phyloP scores from a whole-genome alignment of 1,139 yeast genomes.

The Pichia sp. region DNA sequence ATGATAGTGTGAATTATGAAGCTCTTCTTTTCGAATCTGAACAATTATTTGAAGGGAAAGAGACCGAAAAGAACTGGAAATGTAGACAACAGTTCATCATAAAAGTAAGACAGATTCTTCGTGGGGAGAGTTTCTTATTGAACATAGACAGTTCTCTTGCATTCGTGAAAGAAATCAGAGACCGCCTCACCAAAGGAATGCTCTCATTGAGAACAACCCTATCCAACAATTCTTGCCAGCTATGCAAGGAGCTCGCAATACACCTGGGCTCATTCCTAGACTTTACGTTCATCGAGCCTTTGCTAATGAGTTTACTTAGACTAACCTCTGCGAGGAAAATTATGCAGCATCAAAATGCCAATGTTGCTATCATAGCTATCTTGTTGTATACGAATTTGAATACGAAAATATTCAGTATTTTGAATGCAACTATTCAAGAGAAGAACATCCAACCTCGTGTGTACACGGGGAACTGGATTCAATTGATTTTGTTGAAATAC shows the following conservation, averaged over 20 bases:
- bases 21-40: slow-evolving; percentile 36
- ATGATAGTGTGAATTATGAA: slow-evolving; percentile 34
- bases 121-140: slow-evolving; percentile 43
- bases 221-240: slow-evolving; percentile 68
- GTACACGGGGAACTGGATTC: slow-evolving; percentile 68
- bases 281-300: slow-evolving; percentile 49
- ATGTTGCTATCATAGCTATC: slow-evolving; percentile 60
- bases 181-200: slow-evolving; percentile 65
- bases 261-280: slow-evolving; percentile 51
- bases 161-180: slow-evolving; percentile 42
- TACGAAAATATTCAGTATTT: slow-evolving; percentile 47
- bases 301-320: slow-evolving; percentile 54
- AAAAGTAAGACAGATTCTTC: slow-evolving; percentile 52
- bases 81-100: slow-evolving; percentile 60
- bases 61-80: slow-evolving; percentile 87
- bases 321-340: slow-evolving; percentile 73
- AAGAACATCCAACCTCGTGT: slow-evolving; percentile 68
- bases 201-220: slow-evolving; percentile 80
- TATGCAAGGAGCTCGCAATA: slow-evolving; percentile 69
- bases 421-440: slow-evolving; percentile 55
- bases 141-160: slow-evolving; percentile 7
- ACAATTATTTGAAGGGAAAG: slow-evolving; percentile 60
- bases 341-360: slow-evolving; percentile 73
- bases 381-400: slow-evolving; percentile 53
- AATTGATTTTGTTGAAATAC: slow-evolving; percentile 52